These are phyloP conservation scores for Lactarius vividus DNA, from an alignment of 768 basidiomycete species.

Conservation along the genomic window DNA sequence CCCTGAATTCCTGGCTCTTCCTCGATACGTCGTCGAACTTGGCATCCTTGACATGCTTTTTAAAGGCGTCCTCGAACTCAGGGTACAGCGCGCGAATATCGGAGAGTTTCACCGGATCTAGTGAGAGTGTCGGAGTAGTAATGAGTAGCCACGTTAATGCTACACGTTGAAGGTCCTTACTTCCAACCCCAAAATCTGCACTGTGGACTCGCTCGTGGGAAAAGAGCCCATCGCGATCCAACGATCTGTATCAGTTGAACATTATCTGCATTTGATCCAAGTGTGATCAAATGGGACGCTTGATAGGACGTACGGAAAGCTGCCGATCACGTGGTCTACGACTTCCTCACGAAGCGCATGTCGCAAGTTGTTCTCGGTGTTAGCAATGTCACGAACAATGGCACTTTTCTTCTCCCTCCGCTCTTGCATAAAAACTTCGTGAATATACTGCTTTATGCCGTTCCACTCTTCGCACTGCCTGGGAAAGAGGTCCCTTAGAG, in stretches of 20 bases:
- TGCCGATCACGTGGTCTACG: not conserved
- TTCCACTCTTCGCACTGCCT: not conserved
- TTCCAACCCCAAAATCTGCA: not conserved
- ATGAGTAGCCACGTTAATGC: not conserved
- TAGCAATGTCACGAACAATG: not conserved
- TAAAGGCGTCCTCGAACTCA: not conserved
- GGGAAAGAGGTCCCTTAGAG: not conserved
- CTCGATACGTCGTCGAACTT: not conserved
- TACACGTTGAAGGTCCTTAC: not conserved
- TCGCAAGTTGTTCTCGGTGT: not conserved
- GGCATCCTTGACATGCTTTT: not conserved
- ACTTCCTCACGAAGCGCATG: not conserved
- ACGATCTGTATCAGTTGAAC: not conserved
- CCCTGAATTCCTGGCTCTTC: not conserved
- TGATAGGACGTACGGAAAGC: slow-evolving; percentile 13
- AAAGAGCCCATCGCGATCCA: not conserved
- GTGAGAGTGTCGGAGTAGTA: not conserved
- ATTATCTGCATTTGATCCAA: not conserved
- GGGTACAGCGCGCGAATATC: not conserved
- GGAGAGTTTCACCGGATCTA: not conserved
- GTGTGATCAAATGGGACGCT: no score
- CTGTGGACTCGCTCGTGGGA: not conserved
- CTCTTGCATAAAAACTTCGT: not conserved
- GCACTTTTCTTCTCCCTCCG: not conserved
- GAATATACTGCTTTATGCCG: not conserved